phyloP scores from a whole-genome alignment of 2,329 filamentous ascomycete genomes.

The Microsporum canis region DNA sequence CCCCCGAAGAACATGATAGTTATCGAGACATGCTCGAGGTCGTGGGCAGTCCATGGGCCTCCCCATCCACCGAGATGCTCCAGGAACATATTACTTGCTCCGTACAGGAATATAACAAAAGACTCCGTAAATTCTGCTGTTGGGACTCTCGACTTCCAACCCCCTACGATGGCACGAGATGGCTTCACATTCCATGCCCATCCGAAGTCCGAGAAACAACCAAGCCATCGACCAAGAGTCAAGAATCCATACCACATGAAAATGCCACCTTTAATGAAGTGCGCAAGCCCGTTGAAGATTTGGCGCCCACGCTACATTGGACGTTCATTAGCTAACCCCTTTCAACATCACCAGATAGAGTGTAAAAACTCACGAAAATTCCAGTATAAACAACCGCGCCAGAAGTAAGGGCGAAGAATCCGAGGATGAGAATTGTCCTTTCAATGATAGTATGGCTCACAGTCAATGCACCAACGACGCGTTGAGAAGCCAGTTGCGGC shows the following conservation, averaged over 20 bases:
- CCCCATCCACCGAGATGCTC: conserved; percentile 73
- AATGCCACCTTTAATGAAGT: conserved; percentile 88
- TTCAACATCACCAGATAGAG: not conserved
- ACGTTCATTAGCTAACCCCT: conserved; percentile 9
- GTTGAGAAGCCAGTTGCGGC: conserved; percentile 45
- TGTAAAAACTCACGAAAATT: conserved; percentile 58
- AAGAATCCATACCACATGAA: conserved; percentile 90
- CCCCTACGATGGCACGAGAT: conserved; percentile 42
- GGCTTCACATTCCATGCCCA: conserved; percentile 94
- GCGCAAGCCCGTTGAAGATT: conserved; percentile 76
- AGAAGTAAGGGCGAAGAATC: conserved; percentile 59
- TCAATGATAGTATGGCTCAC: conserved; percentile 59
- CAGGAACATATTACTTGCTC: conserved; percentile 78
- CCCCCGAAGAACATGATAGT: conserved; percentile 89
- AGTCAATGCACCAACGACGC: conserved; percentile 47
- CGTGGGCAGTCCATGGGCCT: conserved; percentile 59
- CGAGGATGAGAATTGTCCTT: conserved; percentile 63
- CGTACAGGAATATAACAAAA: conserved; percentile 80
- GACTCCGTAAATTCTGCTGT: conserved; percentile 86
- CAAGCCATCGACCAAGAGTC: conserved; percentile 79
- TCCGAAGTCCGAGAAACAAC: conserved; percentile 77
- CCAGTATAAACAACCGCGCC: conserved; percentile 69
- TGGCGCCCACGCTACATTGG: conserved; percentile 48
- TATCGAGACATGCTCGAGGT: conserved; percentile 87
- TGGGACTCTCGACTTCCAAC: conserved; percentile 51